Percentiles rank a stretch among this genome's conserved stretches.
Conservation (phyloP, 306 rosid species). For the Myrica gale region DNA sequence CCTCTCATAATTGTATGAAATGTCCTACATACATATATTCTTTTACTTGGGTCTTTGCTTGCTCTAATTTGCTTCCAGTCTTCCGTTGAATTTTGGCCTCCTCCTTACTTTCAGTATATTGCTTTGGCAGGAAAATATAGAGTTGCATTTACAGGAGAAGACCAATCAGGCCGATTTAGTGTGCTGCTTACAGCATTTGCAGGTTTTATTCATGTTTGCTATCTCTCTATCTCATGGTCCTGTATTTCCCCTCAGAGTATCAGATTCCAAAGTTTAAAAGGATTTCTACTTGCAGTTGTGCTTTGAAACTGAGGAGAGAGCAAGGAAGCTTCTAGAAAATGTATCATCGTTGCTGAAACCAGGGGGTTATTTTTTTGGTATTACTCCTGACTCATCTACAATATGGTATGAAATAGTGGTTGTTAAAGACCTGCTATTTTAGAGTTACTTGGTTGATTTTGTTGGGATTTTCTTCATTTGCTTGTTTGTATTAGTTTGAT, state of each 20-base stretch:
- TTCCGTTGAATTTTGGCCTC: background rate
- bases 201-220: conserved; percentile 46
- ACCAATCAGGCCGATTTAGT: conserved; percentile 62
- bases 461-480: background rate
- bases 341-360: conserved; percentile 87
- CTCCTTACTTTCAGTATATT: background rate
- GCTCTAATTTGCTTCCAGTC: background rate
- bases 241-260: background rate
- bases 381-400: conserved; percentile 98
- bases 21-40: too few relatives aligned
- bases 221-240: background rate
- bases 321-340: conserved; percentile 70
- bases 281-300: conserved; percentile 59
- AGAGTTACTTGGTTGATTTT: conserved; percentile 25
- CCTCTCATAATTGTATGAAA: background rate
- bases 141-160: conserved; percentile 62
- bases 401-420: conserved; percentile 75
- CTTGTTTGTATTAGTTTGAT: background rate
- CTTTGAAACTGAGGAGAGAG: conserved; percentile 91
- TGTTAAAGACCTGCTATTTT: conserved; percentile 27
- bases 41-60: background rate
- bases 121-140: conserved; percentile 58
- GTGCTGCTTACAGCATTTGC: conserved; percentile 96
- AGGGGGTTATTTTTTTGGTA: conserved; percentile 97
- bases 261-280: conserved; percentile 23